A percentile compares a stretch with the other conserved stretches of the same genome.
Evolutionary conservation across 1,284 basidiomycete genomes (phyloP).

Genomic region (Tranzscheliella williamsii): DNA sequence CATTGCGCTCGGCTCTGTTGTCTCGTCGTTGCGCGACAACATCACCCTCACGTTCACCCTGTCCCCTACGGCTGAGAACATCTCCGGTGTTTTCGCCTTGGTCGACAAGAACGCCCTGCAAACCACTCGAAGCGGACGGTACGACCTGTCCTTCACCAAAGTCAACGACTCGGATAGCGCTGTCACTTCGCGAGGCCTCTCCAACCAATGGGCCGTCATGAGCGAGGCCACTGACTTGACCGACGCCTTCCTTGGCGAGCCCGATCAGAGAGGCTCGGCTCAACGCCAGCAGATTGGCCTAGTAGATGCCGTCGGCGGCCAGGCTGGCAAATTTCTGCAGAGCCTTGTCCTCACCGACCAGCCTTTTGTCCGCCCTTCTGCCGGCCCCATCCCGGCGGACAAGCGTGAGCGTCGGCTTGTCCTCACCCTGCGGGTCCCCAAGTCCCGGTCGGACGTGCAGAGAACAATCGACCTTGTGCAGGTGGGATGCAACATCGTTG

Average conservation of each 20-base stretch:
- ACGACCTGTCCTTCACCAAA: slow-evolving; percentile 55
- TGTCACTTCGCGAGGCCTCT: slow-evolving; percentile 41
- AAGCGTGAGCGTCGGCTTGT: slow-evolving; percentile 43
- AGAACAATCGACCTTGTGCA: slow-evolving; percentile 43
- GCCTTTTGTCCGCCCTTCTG: slow-evolving; percentile 34
- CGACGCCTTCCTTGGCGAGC: slow-evolving; percentile 54
- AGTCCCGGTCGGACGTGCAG: slow-evolving; percentile 13
- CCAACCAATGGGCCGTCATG: slow-evolving; percentile 52
- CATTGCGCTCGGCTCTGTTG: slow-evolving; percentile 26
- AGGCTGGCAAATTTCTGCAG: slow-evolving; percentile 42
- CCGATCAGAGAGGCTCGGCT: slow-evolving; percentile 47
- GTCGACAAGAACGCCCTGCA: slow-evolving; percentile 52
- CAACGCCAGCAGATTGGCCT: slow-evolving; percentile 48
- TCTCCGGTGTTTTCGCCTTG: slow-evolving; percentile 52
- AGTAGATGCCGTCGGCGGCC: slow-evolving; percentile 36
- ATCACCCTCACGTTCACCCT: slow-evolving; percentile 50
- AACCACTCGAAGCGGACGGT: slow-evolving; percentile 42
- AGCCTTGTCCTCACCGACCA: slow-evolving; percentile 56
- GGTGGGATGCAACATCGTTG: slow-evolving; percentile 51
- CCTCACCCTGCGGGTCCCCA: slow-evolving; percentile 49
- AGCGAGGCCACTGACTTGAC: slow-evolving; percentile 53
- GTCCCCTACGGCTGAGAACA: slow-evolving; percentile 35
- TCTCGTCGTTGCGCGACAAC: slow-evolving; percentile 36
- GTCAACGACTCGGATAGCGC: slow-evolving; percentile 41
- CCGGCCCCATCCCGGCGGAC: slow-evolving; percentile 20